Evolutionary conservation across 176 grass and related monocot species (phyloP), one percentile per base, ranked within the genome.

Genomic region (Thalia dealbata): DNA sequence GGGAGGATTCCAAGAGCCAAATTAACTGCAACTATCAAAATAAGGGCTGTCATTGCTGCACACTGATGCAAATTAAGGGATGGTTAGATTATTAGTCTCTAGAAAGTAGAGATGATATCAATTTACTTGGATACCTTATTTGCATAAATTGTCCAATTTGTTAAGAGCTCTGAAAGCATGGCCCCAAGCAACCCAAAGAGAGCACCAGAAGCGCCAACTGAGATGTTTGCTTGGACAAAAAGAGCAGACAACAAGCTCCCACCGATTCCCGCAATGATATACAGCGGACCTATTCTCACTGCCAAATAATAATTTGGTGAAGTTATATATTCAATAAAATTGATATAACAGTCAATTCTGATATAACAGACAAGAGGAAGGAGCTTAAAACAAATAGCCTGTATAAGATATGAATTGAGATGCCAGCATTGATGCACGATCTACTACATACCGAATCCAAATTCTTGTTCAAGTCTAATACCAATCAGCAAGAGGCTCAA

Each of bases 141-240:
- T 81, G 87, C 95, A 75, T 99, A 99, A 75, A 91, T 92, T 12
- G 87, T 93, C 95, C 90, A 99, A 70, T 99, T 99, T 15, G 95
- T 99, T 85, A 99, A 85, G 30, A 99, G 90, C 71, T 99, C 95
- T 43, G 95, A 99, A 42, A 99, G 79, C 87, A 92, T 92, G 18
- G 90, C 92, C 44, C 95, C 95, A 69, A 99, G 73, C 70, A 99
- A 81, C 78, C 95, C 95, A 79, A 99, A 93, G 62, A 99, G 81
- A 86, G 95, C 95, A 81, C 95, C 95, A 61, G 95, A 99, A 51
- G 90, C 95, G 26, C 95, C 95, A 69, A 99, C 95, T 35, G 95
- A 99, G 73, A 97, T 88, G 75, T 76, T 90, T 22, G 85, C 81
- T 69, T 82, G 89, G 82, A 86, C 86, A 82, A 99, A 93, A 19